Conservation (phyloP, 2,329 filamentous ascomycete species). For the Fusarium musae region DNA sequence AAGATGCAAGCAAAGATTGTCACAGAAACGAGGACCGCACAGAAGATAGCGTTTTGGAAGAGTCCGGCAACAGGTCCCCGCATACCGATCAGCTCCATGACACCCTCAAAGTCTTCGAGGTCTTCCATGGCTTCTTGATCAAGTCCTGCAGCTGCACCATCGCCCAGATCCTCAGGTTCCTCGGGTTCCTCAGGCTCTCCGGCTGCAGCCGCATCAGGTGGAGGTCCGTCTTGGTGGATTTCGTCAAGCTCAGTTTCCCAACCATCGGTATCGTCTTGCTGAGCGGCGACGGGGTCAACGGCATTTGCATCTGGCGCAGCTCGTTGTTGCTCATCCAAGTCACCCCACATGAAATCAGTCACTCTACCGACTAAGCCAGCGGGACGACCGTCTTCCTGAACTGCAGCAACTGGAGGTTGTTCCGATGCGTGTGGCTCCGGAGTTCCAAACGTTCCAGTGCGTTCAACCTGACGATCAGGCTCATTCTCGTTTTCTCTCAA, state of each 20-base stretch:
- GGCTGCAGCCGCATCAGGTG: conserved; percentile 33
- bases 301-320: conserved; percentile 52
- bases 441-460: neutral
- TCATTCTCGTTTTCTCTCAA: conserved; percentile 1
- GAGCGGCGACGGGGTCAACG: conserved; percentile 55
- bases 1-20: conserved; percentile 89
- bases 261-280: conserved; percentile 45
- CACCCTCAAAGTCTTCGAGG: conserved; percentile 93
- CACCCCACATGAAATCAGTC: conserved; percentile 72
- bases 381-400: conserved; percentile 21
- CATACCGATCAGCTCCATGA: conserved; percentile 96
- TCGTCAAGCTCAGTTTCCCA: conserved; percentile 54
- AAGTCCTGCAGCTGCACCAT: conserved; percentile 73
- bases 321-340: conserved; percentile 55
- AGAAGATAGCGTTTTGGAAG: conserved; percentile 95
- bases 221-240: conserved; percentile 49
- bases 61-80: conserved; percentile 90
- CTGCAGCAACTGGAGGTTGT: conserved; percentile 20
- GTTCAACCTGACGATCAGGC: conserved; percentile 5
- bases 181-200: conserved; percentile 41
- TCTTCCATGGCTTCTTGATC: conserved; percentile 84
- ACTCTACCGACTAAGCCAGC: conserved; percentile 50
- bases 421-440: conserved; percentile 4
- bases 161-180: conserved; percentile 65
- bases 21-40: conserved; percentile 86